phyloP scores from a whole-genome alignment of 495 filamentous ascomycete species.

The Pyrenula aspistea region DNA sequence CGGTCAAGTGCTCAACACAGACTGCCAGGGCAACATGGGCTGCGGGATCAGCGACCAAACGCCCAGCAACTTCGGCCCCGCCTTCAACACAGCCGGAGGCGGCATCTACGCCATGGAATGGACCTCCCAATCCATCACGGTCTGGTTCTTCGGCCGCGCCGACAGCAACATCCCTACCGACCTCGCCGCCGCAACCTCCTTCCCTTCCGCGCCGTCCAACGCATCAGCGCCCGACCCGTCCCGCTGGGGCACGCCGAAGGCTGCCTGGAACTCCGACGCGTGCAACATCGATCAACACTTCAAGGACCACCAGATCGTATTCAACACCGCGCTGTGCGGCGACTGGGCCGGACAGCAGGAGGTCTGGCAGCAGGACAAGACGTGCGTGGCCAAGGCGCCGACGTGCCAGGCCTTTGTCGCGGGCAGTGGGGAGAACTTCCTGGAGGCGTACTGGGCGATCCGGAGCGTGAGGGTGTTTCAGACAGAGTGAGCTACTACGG shows the following conservation, averaged over 20 bases:
- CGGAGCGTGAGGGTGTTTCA: slow-evolving; percentile 57
- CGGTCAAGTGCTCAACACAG: slow-evolving; percentile 22
- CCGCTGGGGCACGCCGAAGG: slow-evolving; percentile 44
- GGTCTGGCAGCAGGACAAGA: slow-evolving; percentile 24
- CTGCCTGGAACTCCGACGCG: slow-evolving; percentile 40
- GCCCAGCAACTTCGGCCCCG: slow-evolving; percentile 34
- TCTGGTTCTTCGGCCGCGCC: slow-evolving; percentile 48
- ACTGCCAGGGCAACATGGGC: slow-evolving; percentile 44
- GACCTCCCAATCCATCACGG: slow-evolving; percentile 41
- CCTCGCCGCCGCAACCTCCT: slow-evolving; percentile 24
- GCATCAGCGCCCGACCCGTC: slow-evolving; percentile 41
- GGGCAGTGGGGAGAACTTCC: slow-evolving; percentile 43
- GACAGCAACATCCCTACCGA: slow-evolving; percentile 34
- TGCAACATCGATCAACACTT: slow-evolving; percentile 54
- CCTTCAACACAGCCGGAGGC: slow-evolving; percentile 45
- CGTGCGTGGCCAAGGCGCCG: slow-evolving; percentile 23
- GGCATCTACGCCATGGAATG: slow-evolving; percentile 57
- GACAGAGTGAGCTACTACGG: slow-evolving; percentile 8
- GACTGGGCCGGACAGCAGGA: slow-evolving; percentile 62
- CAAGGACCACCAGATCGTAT: slow-evolving; percentile 53
- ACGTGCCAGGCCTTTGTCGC: slow-evolving; percentile 56
- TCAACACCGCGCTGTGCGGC: slow-evolving; percentile 82
- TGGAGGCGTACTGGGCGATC: slow-evolving; percentile 61
- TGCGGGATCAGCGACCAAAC: slow-evolving; percentile 33
- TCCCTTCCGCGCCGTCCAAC: slow-evolving; percentile 34